Conservation (phyloP, 2,329 filamentous ascomycete species). For the Pseudogymnoascus sp. region DNA sequence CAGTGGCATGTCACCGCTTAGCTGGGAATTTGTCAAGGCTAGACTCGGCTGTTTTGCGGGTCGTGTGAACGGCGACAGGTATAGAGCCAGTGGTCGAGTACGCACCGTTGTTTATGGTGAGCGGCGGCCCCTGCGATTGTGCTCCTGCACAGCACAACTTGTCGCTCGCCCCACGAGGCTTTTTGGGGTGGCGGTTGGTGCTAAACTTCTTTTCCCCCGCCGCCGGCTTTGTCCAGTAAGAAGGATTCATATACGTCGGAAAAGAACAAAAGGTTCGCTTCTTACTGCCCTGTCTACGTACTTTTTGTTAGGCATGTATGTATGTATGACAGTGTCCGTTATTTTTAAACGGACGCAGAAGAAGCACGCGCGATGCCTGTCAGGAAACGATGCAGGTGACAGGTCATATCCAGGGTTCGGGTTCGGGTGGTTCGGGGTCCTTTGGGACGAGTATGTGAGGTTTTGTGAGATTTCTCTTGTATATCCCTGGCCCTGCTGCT, state of each 20-base stretch:
- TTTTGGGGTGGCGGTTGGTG: neutral
- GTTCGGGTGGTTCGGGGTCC: neutral
- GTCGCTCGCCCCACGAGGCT: neutral
- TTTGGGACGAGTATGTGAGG: neutral
- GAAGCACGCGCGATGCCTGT: conserved; percentile 2
- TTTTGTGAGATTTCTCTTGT: neutral
- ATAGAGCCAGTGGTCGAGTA: neutral
- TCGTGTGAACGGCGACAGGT: neutral
- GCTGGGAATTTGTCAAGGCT: neutral
- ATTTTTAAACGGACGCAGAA: neutral
- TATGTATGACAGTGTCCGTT: neutral
- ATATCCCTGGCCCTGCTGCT: no score
- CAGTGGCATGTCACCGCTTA: neutral
- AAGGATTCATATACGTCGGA: neutral
- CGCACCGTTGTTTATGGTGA: neutral
- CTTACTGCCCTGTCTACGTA: no score
- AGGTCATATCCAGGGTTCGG: conserved; percentile 2
- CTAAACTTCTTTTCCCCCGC: no score
- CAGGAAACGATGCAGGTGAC: neutral
- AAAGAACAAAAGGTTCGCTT: neutral
- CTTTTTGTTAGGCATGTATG: neutral
- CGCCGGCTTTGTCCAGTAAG: neutral
- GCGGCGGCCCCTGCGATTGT: neutral
- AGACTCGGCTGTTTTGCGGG: conserved; percentile 4
- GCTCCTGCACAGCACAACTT: neutral